Conservation (phyloP, 305 asterid genomes). For the Euphrasia arctica region DNA sequence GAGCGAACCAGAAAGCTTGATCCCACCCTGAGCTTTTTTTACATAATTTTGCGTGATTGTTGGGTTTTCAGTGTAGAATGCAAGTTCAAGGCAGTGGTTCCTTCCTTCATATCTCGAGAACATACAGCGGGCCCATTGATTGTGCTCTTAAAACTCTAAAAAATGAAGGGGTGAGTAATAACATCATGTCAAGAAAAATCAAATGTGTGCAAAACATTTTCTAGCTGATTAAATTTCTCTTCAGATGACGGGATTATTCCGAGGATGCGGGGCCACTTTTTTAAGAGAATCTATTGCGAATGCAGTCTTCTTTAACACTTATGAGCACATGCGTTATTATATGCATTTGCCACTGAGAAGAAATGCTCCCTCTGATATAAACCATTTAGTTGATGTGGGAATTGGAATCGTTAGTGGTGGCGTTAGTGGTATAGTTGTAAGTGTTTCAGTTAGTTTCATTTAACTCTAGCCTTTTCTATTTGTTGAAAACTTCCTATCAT, state of each 20-base stretch:
- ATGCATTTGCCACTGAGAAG: constrained; percentile 58
- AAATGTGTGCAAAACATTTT: constrained; percentile 21
- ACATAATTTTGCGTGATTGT: constrained; percentile 37
- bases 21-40: constrained; percentile 24
- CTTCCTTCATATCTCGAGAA: constrained; percentile 41
- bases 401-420: constrained; percentile 88
- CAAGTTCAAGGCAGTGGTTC: constrained; percentile 89
- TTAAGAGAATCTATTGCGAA: constrained; percentile 81
- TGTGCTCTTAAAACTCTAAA: constrained; percentile 77
- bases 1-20: constrained; percentile 29
- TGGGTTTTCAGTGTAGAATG: constrained; percentile 93
- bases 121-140: constrained; percentile 72
- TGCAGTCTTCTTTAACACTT: constrained; percentile 80
- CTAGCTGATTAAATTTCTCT: constrained; percentile 42
- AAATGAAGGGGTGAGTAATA: constrained; percentile 72
- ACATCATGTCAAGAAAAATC: constrained; percentile 16
- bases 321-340: constrained; percentile 73
- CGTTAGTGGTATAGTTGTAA: constrained; percentile 76
- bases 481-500: constrained; percentile 16
- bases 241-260: constrained; percentile 79
- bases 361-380: constrained; percentile 48
- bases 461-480: not conserved
- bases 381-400: constrained; percentile 65
- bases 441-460: constrained; percentile 28
- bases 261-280: constrained; percentile 77